Base-by-base conservation (phyloP, 148 eudicot species). In the Rhododendron henanense region DNA sequence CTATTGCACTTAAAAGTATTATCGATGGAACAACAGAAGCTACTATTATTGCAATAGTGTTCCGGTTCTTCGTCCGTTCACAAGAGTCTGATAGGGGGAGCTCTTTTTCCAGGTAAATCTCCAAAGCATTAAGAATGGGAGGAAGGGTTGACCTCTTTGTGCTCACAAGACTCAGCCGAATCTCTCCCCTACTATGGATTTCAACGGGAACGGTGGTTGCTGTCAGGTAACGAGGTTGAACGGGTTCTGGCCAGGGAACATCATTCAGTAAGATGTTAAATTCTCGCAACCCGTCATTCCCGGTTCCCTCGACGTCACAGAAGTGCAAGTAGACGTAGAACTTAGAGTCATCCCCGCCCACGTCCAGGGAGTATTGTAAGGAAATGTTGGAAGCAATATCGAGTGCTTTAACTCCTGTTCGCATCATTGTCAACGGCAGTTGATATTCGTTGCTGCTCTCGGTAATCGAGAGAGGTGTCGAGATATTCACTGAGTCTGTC, bases 301-400 rank as follows among this genome's bases (percentile, higher is more conserved):
- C 4, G 14, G 73, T 35, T 21, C 1, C 51, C 41, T 78, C 83
- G 48, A 92, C 19, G 81, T 92, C 93, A 77, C 92, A 89, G 85
- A 93, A 85, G 83, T 93, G 86, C 82, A 89, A 10, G 90, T 81
- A 93, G 16, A 85, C 31, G n/a, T 85, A 85, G 51, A 81, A 84
- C 13, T 83, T 51, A 50, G 63, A 14, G n/a, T 9, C 3, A 31
- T 0, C 0, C 9, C 63, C 61, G 1, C 83, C 83, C 59, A 51
- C 23, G 41, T 80, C 83, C 83, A 51, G 31, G 41, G 13, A 31
- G 61, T 53, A 50, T 0, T 15, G 0, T 9, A 80, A 51, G 65
- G 83, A 19, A 1, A 1, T 7, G 7, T 15, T 50, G n/a, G 19
- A 19, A 13, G 65, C 44, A 35, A 33, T 33, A 33, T 80, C 15